Conservation (phyloP, 148 eudicot species). For the Camellia sinensis region DNA sequence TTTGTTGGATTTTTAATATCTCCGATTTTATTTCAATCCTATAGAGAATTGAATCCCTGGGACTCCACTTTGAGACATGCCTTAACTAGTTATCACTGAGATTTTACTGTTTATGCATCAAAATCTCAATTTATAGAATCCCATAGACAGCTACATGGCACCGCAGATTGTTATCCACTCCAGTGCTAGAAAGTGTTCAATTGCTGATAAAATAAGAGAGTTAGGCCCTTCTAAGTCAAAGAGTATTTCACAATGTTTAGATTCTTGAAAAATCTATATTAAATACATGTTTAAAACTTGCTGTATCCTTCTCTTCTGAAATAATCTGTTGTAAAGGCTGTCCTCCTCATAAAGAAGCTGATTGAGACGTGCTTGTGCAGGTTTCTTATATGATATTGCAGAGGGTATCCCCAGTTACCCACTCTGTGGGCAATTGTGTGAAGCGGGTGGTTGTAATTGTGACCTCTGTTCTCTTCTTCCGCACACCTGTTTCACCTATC, state of each 20-base stretch:
- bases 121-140: too few relatives aligned
- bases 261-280: not conserved
- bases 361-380: conserved; percentile 36
- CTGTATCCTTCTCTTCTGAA: not conserved
- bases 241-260: not conserved
- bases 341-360: not conserved
- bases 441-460: conserved; percentile 94
- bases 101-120: too few relatives aligned
- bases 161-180: too few relatives aligned
- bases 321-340: not conserved
- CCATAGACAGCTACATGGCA: too few relatives aligned
- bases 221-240: not conserved
- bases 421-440: conserved; percentile 88
- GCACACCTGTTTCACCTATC: conserved; percentile 64
- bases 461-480: conserved; percentile 86
- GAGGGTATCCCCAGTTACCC: conserved; percentile 93
- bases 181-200: not conserved
- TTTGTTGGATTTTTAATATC: too few relatives aligned
- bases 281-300: not conserved
- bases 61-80: too few relatives aligned
- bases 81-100: too few relatives aligned
- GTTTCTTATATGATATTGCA: conserved; percentile 92
- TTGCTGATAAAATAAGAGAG: too few relatives aligned
- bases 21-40: too few relatives aligned
- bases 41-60: too few relatives aligned